phyloP scores from a whole-genome alignment of 305 asterid genomes.

The Fraxinus floribunda region DNA sequence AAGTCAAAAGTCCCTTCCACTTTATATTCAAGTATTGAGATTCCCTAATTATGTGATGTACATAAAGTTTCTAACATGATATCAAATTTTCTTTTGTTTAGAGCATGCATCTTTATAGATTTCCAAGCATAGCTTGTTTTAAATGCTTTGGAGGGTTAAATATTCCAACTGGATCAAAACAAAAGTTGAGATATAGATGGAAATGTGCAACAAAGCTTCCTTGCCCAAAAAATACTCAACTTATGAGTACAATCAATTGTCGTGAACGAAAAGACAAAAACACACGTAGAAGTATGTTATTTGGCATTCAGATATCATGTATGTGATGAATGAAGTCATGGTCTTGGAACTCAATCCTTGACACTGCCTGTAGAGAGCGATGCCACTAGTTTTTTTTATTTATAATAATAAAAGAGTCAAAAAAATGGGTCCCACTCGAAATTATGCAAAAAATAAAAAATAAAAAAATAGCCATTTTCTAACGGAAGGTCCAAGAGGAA shows the following conservation, averaged over 20 bases:
- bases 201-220: neutral
- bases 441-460: neutral
- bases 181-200: neutral
- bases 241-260: neutral
- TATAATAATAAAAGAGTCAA: neutral
- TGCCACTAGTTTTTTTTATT: neutral
- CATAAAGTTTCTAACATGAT: neutral
- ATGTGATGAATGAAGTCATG: neutral
- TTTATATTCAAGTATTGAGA: neutral
- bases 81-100: neutral
- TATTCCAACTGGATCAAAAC: neutral
- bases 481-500: neutral
- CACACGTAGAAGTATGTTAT: neutral
- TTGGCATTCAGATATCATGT: neutral
- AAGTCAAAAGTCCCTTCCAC: neutral
- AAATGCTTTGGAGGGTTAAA: neutral
- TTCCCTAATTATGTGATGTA: neutral
- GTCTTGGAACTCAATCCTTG: neutral
- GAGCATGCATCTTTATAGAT: neutral
- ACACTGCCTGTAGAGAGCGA: neutral
- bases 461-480: neutral
- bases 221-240: neutral
- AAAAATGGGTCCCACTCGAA: neutral
- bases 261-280: neutral
- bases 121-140: neutral